Base-by-base conservation (phyloP, 495 filamentous ascomycete species). In the Xylaria palmicola region DNA sequence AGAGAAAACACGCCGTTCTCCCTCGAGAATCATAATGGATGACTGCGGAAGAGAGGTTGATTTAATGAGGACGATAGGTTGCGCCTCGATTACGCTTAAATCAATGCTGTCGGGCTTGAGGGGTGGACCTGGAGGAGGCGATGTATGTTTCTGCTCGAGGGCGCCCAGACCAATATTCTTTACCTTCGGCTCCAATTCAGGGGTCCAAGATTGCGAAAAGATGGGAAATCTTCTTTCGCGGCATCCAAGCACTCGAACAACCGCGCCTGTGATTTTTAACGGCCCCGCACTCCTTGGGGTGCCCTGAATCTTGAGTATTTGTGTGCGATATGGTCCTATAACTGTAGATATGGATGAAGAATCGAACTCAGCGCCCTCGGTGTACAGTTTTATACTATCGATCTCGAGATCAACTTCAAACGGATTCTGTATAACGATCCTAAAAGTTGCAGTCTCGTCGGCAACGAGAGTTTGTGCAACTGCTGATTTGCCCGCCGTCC, bases 401-500 rank as follows among this genome's bases (percentile, higher is more conserved):
- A 98, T 84, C 54, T 94, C 90, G 1, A 98, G 66, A 48, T 97
- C 91, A 66, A 97, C 90, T 53, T 97, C 93, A 69, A 90, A 97
- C 1, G 91, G 90, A 66, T 98, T 98, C 67, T 98, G 95, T 4
- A 98, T 79, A 7, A 87, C 90, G 29, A 98, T 81, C 67, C 79
- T 81, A 72, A 96, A 97, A 3, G 80, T 82, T 3, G 88, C 86
- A 63, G 80, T 72, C 70, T 98, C 93, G 27, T 86, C 86, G 4
- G 90, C 85, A 58, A 96, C 86, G 47, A 96, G 77, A 13, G 91
- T 77, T 60, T 79, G 77, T 61, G 94, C 88, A 12, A 83, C 75
- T 17, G 79, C 74, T 7, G 72, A 71, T 24, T 78, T 71, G 54
- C 85, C 86, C 1, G 82, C 79, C 53, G 85, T 77, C 72, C 91